Evolutionary conservation across 352 stramenopile species (phyloP).

Genomic region (Globisporangium cederbergense): DNA sequence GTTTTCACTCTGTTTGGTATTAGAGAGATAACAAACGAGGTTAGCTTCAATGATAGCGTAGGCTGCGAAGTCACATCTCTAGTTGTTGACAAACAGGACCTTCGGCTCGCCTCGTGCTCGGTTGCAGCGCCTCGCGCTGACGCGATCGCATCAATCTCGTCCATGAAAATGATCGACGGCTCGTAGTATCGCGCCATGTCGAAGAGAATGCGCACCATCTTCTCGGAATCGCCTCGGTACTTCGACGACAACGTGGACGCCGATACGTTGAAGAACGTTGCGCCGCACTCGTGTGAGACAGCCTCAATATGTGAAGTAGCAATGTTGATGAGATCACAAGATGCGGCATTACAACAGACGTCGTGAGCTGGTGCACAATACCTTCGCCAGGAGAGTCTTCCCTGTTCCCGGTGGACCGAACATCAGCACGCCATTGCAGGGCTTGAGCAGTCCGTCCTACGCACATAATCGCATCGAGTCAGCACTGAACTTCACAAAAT

Average conservation of each 20-base stretch:
- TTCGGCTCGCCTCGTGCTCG: slow-evolving; percentile 83
- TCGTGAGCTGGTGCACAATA: background rate
- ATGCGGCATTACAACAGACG: background rate
- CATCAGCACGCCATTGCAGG: slow-evolving; percentile 81
- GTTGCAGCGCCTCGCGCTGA: slow-evolving; percentile 57
- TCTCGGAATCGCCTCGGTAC: slow-evolving; percentile 93
- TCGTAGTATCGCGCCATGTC: slow-evolving; percentile 97
- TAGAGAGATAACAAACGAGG: background rate
- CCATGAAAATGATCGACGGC: slow-evolving; percentile 98
- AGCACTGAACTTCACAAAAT: background rate
- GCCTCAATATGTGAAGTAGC: slow-evolving; percentile 26
- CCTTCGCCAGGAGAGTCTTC: slow-evolving; percentile 86
- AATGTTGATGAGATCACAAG: background rate
- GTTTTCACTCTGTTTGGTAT: slow-evolving; percentile 92
- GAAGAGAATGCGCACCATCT: slow-evolving; percentile 97
- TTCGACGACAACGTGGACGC: slow-evolving; percentile 90
- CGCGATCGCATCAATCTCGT: slow-evolving; percentile 97
- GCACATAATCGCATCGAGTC: background rate
- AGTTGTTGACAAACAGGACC: slow-evolving; percentile 24
- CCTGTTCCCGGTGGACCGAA: slow-evolving; percentile 88
- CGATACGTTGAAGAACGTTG: slow-evolving; percentile 98
- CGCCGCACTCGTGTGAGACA: slow-evolving; percentile 93
- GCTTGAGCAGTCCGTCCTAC: slow-evolving; percentile 73
- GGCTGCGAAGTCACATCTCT: background rate
- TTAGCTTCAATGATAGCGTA: background rate